phyloP scores from a whole-genome alignment of 169 alveolate species.

The Babesia sp. region DNA sequence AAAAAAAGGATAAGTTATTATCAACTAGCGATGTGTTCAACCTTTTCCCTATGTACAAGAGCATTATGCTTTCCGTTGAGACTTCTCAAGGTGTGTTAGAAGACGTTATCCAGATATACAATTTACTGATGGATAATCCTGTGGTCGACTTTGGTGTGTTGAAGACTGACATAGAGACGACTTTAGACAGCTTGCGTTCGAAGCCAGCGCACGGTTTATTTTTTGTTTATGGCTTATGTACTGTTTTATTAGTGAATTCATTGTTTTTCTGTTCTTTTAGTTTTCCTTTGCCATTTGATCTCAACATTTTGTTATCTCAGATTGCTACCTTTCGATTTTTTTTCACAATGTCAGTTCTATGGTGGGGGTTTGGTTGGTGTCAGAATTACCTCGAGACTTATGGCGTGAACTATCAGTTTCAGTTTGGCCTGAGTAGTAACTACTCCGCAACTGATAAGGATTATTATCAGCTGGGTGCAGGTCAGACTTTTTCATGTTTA shows the following conservation, averaged over 20 bases:
- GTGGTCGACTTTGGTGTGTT: constrained; percentile 47
- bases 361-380: constrained; percentile 77
- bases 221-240: constrained; percentile 61
- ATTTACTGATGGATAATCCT: constrained; percentile 31
- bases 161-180: constrained; percentile 64
- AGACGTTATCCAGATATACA: constrained; percentile 27
- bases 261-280: constrained; percentile 48
- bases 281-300: constrained; percentile 34
- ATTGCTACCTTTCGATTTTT: constrained; percentile 69
- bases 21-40: constrained; percentile 59
- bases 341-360: constrained; percentile 58
- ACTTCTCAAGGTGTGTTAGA: constrained; percentile 47
- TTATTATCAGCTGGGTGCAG: constrained; percentile 70
- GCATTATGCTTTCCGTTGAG: constrained; percentile 61
- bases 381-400: constrained; percentile 74
- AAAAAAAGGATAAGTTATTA: constrained; percentile 81
- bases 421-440: constrained; percentile 75
- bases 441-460: constrained; percentile 67
- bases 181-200: constrained; percentile 31
- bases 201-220: constrained; percentile 54
- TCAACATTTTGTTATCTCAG: constrained; percentile 54
- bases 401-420: constrained; percentile 79
- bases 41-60: constrained; percentile 72
- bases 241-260: constrained; percentile 45
- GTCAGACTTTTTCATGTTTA: constrained; percentile 69